Conservation (phyloP, 257 asterid species). For the Catharanthus roseus region DNA sequence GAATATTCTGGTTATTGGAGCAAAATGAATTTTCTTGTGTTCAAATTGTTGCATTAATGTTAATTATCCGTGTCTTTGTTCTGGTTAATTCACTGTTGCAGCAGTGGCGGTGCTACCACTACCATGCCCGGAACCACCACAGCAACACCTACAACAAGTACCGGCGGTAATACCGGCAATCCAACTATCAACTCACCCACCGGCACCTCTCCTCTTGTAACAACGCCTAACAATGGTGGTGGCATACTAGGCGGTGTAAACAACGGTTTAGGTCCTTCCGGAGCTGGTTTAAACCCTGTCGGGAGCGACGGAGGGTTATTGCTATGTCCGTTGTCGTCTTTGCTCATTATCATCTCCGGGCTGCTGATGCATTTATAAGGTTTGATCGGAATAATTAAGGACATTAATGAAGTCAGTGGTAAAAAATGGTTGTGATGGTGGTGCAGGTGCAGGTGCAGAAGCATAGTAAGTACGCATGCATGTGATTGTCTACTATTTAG, state of each 20-base stretch:
- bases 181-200: neutral
- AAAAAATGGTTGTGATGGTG: neutral
- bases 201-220: conserved; percentile 6
- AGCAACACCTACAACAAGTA: neutral
- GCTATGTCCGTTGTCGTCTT: neutral
- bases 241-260: neutral
- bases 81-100: neutral
- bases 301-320: neutral
- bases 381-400: neutral
- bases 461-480: neutral
- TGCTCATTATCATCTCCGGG: neutral
- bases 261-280: conserved; percentile 11
- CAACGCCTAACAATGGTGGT: conserved; percentile 7
- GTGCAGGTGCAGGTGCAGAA: neutral
- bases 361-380: neutral
- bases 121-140: neutral
- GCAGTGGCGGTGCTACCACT: neutral
- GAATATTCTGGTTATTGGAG: no score
- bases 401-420: neutral
- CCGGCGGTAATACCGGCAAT: conserved; percentile 4
- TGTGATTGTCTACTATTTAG: conserved; percentile 5
- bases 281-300: conserved; percentile 8
- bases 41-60: no score
- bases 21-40: no score
- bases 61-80: neutral